Evolutionary conservation across 495 filamentous ascomycete genomes (phyloP), one percentile per base, ranked within the genome.

Genomic region (Chaetomium fimeti): DNA sequence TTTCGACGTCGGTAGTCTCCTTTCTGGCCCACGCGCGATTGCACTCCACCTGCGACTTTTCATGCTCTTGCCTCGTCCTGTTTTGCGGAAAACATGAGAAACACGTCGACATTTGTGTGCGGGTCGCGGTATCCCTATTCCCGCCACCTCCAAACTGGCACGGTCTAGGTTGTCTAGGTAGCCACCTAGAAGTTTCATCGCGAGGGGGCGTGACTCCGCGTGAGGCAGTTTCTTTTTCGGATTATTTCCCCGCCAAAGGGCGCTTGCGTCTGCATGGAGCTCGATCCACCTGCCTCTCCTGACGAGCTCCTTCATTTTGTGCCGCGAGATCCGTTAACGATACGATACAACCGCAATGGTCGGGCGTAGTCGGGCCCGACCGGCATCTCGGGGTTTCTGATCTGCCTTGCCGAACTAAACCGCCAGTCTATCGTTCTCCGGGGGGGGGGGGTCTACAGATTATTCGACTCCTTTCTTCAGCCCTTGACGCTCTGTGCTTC

Each of bases 281-380:
- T 52, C 27, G 49, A 52, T 28, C 24, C 49, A 27, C 49, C 27
- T 52, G 49, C 24, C 49, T 52, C 11, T 28, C 48, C 48, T 48
- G n/a, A 22, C 47, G 5, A 8, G 24, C 24, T 25, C 49, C 24
- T 15, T 28, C 24, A 16, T 22, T 20, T 20, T 27, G 49, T 27
- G 49, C 49, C 49, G 25, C 49, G 16, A 52, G 49, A 52, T 52
- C 49, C 49, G 49, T 27, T 15, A 12, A 25, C 49, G 24, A 43
- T 43, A 25, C 24, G 9, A 43, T 43, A 25, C 24, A 5, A 27
- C 22, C 18, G 24, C 49, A 3, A 15, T 15, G 24, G 25, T 24
- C 12, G 48, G 11, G 22, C 8, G 48, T 20, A 51, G 11, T 27
- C 24, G 48, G 25, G 4, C 3, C 20, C 0, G 12, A 24, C 9